Conservation (phyloP, 306 rosid species). For the Alnus rubra region DNA sequence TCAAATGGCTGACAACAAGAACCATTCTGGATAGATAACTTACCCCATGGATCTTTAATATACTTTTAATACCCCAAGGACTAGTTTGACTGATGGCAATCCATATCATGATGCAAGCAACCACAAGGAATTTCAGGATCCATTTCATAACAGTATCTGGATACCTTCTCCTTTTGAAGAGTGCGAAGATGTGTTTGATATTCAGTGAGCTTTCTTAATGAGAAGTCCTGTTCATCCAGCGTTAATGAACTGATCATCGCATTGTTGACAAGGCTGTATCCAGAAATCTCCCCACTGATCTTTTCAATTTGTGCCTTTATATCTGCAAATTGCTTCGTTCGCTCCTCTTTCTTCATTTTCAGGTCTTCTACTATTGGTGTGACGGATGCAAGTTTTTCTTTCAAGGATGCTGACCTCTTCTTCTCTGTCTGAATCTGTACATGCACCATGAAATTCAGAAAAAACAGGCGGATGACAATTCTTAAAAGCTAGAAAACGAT, state of each 20-base stretch:
- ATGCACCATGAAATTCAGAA: conserved; percentile 21
- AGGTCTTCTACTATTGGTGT: conserved; percentile 81
- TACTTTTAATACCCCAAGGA: too few relatives aligned
- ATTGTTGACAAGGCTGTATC: conserved; percentile 44
- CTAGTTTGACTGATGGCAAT: background rate
- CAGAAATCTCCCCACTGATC: conserved; percentile 85
- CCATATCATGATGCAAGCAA: conserved; percentile 17
- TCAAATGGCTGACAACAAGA: too few relatives aligned
- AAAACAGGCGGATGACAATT: conserved; percentile 21
- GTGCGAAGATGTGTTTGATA: conserved; percentile 69
- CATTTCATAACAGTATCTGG: conserved; percentile 10
- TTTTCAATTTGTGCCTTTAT: conserved; percentile 70
- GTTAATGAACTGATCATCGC: conserved; percentile 28
- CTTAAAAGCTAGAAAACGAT: too few relatives aligned
- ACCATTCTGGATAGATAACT: too few relatives aligned
- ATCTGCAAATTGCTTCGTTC: conserved; percentile 81
- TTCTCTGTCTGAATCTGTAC: conserved; percentile 68
- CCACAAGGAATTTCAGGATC: conserved; percentile 12
- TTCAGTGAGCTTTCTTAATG: conserved; percentile 82
- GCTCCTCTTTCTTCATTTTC: conserved; percentile 72
- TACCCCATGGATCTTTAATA: too few relatives aligned
- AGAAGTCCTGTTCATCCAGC: conserved; percentile 73
- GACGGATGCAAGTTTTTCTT: conserved; percentile 82
- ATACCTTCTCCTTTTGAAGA: conserved; percentile 93
- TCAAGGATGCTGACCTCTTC: conserved; percentile 72